Evolutionary conservation across 2,329 filamentous ascomycete species (phyloP).

Genomic region (Cryphonectria parasitica): DNA sequence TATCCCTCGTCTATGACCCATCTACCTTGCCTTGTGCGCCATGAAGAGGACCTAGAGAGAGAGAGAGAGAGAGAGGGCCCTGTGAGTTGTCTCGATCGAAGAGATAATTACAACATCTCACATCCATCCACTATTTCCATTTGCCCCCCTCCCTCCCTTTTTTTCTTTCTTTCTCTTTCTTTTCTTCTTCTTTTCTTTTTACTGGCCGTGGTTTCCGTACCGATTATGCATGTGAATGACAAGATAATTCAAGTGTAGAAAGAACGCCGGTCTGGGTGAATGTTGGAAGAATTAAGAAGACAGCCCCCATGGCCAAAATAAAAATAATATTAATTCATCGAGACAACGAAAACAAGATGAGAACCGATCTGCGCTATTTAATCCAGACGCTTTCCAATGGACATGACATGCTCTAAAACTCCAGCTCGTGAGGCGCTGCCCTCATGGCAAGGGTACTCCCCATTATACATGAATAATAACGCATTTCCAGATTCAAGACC

Average conservation of each 20-base stretch:
- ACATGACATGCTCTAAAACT: conserved; percentile 20
- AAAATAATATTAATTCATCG: background rate
- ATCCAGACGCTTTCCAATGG: conserved; percentile 21
- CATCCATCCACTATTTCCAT: background rate
- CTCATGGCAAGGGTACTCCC: background rate
- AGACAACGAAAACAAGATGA: background rate
- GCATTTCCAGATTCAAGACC: background rate
- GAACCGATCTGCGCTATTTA: conserved; percentile 9
- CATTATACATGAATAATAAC: conserved; percentile 9
- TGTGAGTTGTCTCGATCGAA: background rate
- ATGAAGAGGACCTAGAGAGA: background rate
- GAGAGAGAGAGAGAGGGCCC: too few relatives aligned
- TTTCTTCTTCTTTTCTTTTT: too few relatives aligned
- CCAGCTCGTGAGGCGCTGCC: conserved; percentile 15
- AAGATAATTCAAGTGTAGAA: background rate
- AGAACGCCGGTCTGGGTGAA: too few relatives aligned
- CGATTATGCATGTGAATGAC: background rate
- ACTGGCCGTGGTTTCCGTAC: background rate
- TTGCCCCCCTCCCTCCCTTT: too few relatives aligned
- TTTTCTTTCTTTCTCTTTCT: too few relatives aligned
- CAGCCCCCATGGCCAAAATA: background rate
- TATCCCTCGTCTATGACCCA: background rate
- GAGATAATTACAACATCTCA: background rate
- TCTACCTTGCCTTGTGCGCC: too few relatives aligned
- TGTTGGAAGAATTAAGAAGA: background rate